These are phyloP conservation scores for Cucumis melo DNA, from an alignment of 306 rosid species.

Conservation along the genomic window DNA sequence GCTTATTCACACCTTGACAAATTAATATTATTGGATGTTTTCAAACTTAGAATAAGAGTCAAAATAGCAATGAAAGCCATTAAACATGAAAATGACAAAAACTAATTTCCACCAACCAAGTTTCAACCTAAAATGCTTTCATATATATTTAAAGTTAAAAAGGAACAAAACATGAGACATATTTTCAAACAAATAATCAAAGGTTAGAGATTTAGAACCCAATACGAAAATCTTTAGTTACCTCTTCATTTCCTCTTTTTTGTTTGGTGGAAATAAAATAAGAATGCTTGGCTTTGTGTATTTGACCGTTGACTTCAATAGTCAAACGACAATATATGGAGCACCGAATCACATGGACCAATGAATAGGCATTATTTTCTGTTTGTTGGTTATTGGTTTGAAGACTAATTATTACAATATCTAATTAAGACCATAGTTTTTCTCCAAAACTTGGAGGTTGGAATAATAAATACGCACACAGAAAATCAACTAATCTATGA, in stretches of 20 bases:
- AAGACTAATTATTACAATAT: background rate
- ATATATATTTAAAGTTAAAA: background rate
- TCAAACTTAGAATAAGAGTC: background rate
- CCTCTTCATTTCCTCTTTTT: background rate
- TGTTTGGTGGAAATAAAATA: background rate
- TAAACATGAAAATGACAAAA: background rate
- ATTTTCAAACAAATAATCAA: background rate
- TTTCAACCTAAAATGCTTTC: background rate
- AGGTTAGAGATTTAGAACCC: background rate
- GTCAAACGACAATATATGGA: background rate
- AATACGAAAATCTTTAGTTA: background rate
- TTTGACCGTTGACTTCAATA: background rate
- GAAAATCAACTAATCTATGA: no score
- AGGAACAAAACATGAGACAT: background rate
- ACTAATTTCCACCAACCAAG: background rate
- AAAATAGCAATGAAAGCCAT: background rate
- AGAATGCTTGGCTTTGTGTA: background rate
- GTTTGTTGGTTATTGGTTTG: constrained; percentile 2
- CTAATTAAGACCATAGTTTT: background rate
- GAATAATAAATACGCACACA: no score
- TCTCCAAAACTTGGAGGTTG: background rate
- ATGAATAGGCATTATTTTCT: background rate
- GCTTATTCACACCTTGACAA: no score
- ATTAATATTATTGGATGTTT: background rate
- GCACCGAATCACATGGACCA: background rate